Evolutionary conservation across 345 rosid genomes (phyloP), one percentile per base, ranked within the genome.

Genomic region (Cardamine resedifolia): DNA sequence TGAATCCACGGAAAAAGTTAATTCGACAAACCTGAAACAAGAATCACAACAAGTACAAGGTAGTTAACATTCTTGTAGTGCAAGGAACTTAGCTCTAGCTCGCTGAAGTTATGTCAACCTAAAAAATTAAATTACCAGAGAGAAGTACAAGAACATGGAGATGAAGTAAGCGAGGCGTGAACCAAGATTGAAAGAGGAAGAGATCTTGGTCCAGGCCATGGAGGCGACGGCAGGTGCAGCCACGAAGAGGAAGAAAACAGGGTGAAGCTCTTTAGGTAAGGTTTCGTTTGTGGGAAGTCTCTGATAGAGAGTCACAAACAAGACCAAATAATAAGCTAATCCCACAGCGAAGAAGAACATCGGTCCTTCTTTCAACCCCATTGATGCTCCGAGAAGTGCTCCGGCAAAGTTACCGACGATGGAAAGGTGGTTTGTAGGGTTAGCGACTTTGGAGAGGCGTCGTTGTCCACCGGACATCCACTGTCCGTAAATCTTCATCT

Each of bases 381-480:
- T 85, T 3, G 97, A 74, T 20, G 97, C 96, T 14, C 98, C 98
- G 11, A 93, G 78, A 63, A 90, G 64, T 16, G 98, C 96, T 30
- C 98, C 98, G 3, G 92, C 90, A 43, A 93, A 93, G 78, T 93
- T 93, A 31, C 98, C 98, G 1, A 90, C 91, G 4, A 90, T 55
- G 0, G 97, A 77, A 10, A 93, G 85, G 82, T 93, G 98, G 70
- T 90, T 90, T 2, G 98, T 86, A 57, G 97, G 98, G 50, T 93
- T 93, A 8, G 98, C 98, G 48, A 93, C 97, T 61, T 89, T 87
- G 3, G 98, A 93, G 60, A 90, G 97, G 74, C 98, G 81, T 59
- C 97, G 44, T 58, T 86, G 94, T 1, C 98, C 96, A 7, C 96
- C 96, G 0, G 94, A 90, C 98, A 93, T 93, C 98, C 97, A 93